Base-by-base conservation (phyloP, 2,329 filamentous ascomycete genomes). In the Neonectria punicea region DNA sequence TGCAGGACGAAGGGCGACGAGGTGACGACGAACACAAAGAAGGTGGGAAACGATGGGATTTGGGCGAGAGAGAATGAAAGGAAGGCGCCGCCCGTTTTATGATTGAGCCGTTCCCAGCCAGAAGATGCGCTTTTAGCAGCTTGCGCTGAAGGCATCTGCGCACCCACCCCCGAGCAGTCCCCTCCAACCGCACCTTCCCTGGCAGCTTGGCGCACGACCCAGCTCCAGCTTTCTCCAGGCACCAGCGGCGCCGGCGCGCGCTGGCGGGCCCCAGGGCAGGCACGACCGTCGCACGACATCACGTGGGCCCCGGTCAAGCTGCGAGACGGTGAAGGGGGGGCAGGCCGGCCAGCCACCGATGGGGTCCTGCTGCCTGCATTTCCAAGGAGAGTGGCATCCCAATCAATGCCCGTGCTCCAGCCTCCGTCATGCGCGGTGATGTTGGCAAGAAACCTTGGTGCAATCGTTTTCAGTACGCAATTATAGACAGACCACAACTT, bases 161-260 rank as follows among this genome's bases (percentile, higher is more conserved):
- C 53, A 22, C 47, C 43, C 11, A 22, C 22, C 22, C 22, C 22
- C 22, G 22, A 22, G 22, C 43, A 13, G 63, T 28, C 44, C 39
- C 46, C 4, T 34, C 51, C 53, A 59, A 59, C 54, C 55, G 44
- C 36, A 59, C 46, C 36, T 53, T 58, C 55, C 53, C 55, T 32
- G 6, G n/a, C n/a, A 39, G 14, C 53, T 41, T 39, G 43, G 53
- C 50, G 34, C 34, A 34, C 18, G 22, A 53, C 39, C 34, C 46
- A 16, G 32, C 34, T 58, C 56, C 53, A 67, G 67, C 68, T 70
- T 34, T 58, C 47, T 64, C 53, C 46, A 73, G 71, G 74, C 74
- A 76, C 64, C 74, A 75, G 65, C 65, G 60, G 72, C 73, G 75
- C 66, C 74, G 73, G 66, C 60, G 55, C 69, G 63, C 62, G 66